phyloP scores from a whole-genome alignment of 805 yeast genomes.

The Sugiyamaella valdiviana region DNA sequence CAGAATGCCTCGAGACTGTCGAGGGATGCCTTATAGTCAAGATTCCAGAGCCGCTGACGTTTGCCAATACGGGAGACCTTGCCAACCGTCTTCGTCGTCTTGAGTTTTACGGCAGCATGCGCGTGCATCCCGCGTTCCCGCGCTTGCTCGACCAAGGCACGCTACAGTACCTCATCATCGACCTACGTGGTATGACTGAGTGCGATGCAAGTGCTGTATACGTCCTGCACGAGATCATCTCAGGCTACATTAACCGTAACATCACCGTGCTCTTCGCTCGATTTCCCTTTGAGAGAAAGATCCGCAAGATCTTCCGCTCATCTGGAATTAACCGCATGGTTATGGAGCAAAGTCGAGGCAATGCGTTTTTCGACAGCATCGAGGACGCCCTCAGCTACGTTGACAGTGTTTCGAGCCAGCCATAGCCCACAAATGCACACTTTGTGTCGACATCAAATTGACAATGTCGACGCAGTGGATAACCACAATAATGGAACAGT shows the following conservation, averaged over 20 bases:
- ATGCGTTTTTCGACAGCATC: slow-evolving; percentile 42
- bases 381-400: slow-evolving; percentile 45
- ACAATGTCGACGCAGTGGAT: no score
- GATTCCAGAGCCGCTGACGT: slow-evolving; percentile 83
- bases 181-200: slow-evolving; percentile 73
- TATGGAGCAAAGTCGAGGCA: slow-evolving; percentile 28
- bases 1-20: slow-evolving; percentile 39
- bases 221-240: slow-evolving; percentile 55
- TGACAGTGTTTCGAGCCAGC: slow-evolving; percentile 11
- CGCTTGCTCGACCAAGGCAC: slow-evolving; percentile 39
- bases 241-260: slow-evolving; percentile 45
- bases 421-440: background rate
- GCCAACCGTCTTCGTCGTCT: slow-evolving; percentile 59
- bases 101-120: slow-evolving; percentile 70
- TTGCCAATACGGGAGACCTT: slow-evolving; percentile 77
- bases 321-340: slow-evolving; percentile 50
- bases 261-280: slow-evolving; percentile 57
- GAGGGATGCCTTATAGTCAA: slow-evolving; percentile 74
- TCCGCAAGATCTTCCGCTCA: slow-evolving; percentile 45
- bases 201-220: slow-evolving; percentile 79
- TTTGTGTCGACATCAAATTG: no score
- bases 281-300: slow-evolving; percentile 42
- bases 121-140: slow-evolving; percentile 71
- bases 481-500: no score
- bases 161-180: slow-evolving; percentile 60